These are phyloP conservation scores for Coccomyxa subellipsoidea DNA, from an alignment of 163 green algal species.

Conservation along the genomic window DNA sequence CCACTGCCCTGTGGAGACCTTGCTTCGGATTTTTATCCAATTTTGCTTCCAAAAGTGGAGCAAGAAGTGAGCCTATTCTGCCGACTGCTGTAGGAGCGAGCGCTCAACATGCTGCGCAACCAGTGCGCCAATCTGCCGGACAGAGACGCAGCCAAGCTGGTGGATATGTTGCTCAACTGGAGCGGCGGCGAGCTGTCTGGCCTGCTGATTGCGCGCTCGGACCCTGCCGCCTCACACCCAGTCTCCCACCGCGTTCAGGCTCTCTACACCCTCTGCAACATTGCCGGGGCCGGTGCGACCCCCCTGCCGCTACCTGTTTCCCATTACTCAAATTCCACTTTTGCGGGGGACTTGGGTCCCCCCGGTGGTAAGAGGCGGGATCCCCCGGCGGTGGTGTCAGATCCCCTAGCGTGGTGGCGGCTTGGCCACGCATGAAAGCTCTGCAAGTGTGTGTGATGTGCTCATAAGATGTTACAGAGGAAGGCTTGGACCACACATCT, in stretches of 20 bases:
- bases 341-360: too few species aligned
- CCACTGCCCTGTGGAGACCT: too few species aligned
- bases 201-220: not conserved
- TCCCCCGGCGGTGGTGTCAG: too few species aligned
- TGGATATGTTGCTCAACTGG: not conserved
- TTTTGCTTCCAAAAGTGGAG: too few species aligned
- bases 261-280: not conserved
- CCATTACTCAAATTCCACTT: too few species aligned
- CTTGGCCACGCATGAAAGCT: not conserved
- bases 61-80: not conserved
- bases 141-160: too few species aligned
- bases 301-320: not conserved
- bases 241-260: not conserved
- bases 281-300: not conserved
- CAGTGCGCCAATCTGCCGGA: constrained; percentile 19
- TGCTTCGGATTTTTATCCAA: too few species aligned
- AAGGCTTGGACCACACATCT: too few species aligned
- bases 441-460: not conserved
- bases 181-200: not conserved
- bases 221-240: not conserved
- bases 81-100: constrained; percentile 39
- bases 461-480: too few species aligned
- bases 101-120: constrained; percentile 62
- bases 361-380: too few species aligned
- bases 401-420: too few species aligned